A percentile compares a stretch with the other conserved stretches of the same genome.
Evolutionary conservation across 2,329 filamentous ascomycete species (phyloP).

Genomic region (Alternaria hordeiaustralica): DNA sequence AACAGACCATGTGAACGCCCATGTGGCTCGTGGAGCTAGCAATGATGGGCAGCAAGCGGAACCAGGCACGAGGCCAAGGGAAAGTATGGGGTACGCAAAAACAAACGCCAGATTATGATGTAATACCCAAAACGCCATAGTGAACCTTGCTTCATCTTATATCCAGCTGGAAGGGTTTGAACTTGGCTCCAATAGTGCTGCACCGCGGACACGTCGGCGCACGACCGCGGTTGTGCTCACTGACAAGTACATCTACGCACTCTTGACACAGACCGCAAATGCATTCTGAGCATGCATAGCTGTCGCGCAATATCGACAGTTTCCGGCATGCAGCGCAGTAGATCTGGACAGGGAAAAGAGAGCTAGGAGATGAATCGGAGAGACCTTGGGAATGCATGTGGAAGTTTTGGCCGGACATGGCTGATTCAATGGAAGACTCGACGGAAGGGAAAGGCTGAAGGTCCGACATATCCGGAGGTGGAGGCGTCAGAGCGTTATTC

Average conservation of each 20-base stretch:
- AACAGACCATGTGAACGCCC: constrained; percentile 21
- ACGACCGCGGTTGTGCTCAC: constrained; percentile 72
- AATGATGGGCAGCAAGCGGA: constrained; percentile 12
- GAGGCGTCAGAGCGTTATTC: constrained; percentile 88
- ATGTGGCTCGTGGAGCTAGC: constrained; percentile 26
- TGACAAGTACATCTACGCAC: constrained; percentile 82
- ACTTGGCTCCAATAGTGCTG: constrained; percentile 77
- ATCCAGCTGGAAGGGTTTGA: constrained; percentile 85
- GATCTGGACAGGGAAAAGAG: constrained; percentile 70
- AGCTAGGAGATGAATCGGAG: constrained; percentile 66
- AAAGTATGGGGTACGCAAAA: constrained; percentile 1
- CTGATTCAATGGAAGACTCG: constrained; percentile 73
- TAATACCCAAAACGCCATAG: constrained; percentile 9
- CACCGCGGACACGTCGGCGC: constrained; percentile 78
- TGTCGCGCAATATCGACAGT: constrained; percentile 77
- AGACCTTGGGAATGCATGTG: constrained; percentile 61
- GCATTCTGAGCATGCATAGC: constrained; percentile 94
- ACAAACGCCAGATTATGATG: constrained; percentile 21
- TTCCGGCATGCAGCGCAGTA: constrained; percentile 89
- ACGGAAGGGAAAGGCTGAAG: constrained; percentile 85
- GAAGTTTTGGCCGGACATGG: constrained; percentile 74
- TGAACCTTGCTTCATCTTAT: constrained; percentile 64
- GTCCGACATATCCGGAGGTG: constrained; percentile 57
- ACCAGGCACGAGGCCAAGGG: constrained; percentile 7
- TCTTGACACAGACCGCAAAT: constrained; percentile 90